Percentiles rank a stretch among this genome's conserved stretches.
Evolutionary conservation across 2,329 filamentous ascomycete genomes (phyloP).

Genomic region (Exophiala lecanii-corni): DNA sequence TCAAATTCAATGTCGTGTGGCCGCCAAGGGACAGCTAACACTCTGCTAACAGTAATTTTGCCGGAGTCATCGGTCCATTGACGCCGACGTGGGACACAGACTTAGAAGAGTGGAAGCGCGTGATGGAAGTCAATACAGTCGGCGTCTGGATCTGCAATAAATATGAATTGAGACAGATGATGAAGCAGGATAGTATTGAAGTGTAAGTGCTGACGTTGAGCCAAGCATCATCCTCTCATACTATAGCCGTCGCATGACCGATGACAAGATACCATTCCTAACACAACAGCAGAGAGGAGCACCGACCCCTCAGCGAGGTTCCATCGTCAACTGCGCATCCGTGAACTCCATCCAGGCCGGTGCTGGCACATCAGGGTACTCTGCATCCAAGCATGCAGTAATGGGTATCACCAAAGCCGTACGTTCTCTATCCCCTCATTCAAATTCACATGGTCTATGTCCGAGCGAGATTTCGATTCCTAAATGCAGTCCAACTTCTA

Average conservation of each 20-base stretch:
- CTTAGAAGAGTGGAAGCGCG: slow-evolving; percentile 87
- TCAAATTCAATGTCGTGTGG: too few relatives aligned
- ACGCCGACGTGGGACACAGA: slow-evolving; percentile 8
- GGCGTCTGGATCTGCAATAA: slow-evolving; percentile 94
- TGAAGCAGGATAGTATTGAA: slow-evolving; percentile 21
- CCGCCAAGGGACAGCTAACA: background rate
- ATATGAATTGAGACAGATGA: slow-evolving; percentile 60
- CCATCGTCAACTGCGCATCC: slow-evolving; percentile 42
- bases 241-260: too few relatives aligned
- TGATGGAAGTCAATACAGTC: slow-evolving; percentile 92
- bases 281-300: slow-evolving; percentile 10
- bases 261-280: too few relatives aligned
- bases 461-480: too few relatives aligned
- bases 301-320: slow-evolving; percentile 17
- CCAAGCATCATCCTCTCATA: too few relatives aligned
- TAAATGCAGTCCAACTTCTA: too few relatives aligned
- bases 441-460: too few relatives aligned
- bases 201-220: too few relatives aligned
- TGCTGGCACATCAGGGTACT: slow-evolving; percentile 18
- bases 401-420: slow-evolving; percentile 21
- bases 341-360: slow-evolving; percentile 23
- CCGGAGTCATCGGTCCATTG: slow-evolving; percentile 58
- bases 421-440: too few relatives aligned
- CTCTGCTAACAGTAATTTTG: slow-evolving; percentile 62
- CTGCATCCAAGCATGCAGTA: slow-evolving; percentile 22